phyloP scores from a whole-genome alignment of 306 rosid species.

The Fagus sylvatica region DNA sequence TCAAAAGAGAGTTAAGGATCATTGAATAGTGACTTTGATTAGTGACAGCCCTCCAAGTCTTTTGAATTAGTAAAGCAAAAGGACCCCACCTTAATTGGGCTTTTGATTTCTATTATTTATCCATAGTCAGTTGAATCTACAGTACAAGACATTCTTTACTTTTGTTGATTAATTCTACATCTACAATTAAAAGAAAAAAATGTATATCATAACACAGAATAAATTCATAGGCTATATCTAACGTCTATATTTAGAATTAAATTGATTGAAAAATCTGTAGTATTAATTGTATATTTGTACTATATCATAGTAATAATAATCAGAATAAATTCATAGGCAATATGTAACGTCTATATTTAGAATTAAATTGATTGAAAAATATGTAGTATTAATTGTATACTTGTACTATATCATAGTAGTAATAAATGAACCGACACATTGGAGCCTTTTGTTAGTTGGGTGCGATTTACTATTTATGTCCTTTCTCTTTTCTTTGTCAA shows the following conservation, averaged over 20 bases:
- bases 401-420: background rate
- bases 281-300: background rate
- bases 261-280: too few species aligned
- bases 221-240: background rate
- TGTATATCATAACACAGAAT: too few species aligned
- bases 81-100: slow-evolving; percentile 32
- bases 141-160: background rate
- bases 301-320: background rate
- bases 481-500: background rate
- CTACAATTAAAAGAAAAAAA: too few species aligned
- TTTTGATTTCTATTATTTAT: slow-evolving; percentile 17
- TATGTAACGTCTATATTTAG: too few species aligned
- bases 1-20: slow-evolving; percentile 21
- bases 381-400: too few species aligned
- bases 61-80: slow-evolving; percentile 10
- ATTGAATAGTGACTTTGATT: slow-evolving; percentile 17
- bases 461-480: background rate
- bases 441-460: background rate
- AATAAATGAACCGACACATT: background rate
- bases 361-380: too few species aligned
- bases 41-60: background rate
- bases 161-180: background rate
- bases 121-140: too few species aligned
- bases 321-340: background rate
- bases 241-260: too few species aligned